These are phyloP conservation scores for Psilocybe cubensis DNA, from an alignment of 768 basidiomycete species.

Conservation along the genomic window DNA sequence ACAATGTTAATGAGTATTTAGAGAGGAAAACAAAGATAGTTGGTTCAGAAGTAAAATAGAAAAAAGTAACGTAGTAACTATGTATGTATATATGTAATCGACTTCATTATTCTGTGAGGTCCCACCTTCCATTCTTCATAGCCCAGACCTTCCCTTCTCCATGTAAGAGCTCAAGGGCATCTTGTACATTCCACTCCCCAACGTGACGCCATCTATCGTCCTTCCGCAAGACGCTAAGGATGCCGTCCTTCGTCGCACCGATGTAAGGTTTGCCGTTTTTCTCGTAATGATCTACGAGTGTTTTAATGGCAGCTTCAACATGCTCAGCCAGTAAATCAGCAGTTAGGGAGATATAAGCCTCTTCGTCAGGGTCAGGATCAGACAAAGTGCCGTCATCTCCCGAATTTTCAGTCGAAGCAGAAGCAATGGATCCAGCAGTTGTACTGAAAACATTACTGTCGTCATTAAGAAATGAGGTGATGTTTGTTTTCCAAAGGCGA, in stretches of 20 bases:
- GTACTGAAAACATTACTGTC: slow-evolving; percentile 36
- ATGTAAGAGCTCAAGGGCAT: slow-evolving; percentile 54
- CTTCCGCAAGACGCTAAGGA: slow-evolving; percentile 48
- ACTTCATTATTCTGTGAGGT: slow-evolving; percentile 33
- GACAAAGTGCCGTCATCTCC: slow-evolving; percentile 45
- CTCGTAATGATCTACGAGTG: slow-evolving; percentile 22
- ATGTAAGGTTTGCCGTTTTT: slow-evolving; percentile 24
- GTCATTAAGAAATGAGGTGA: slow-evolving; percentile 24
- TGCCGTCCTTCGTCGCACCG: slow-evolving; percentile 43
- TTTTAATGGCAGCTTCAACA: slow-evolving; percentile 49
- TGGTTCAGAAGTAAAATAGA: too few relatives aligned
- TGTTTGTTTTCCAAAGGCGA: slow-evolving; percentile 53
- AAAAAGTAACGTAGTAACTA: too few relatives aligned
- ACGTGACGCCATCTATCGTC: slow-evolving; percentile 72
- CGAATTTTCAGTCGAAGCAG: slow-evolving; percentile 14
- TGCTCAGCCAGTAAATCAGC: slow-evolving; percentile 48
- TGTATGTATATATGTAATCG: too few relatives aligned
- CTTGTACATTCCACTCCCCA: slow-evolving; percentile 66
- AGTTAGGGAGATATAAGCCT: slow-evolving; percentile 68
- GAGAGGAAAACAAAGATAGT: neutral
- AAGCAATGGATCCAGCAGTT: slow-evolving; percentile 12
- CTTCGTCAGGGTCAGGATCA: slow-evolving; percentile 62
- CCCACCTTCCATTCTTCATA: slow-evolving; percentile 42
- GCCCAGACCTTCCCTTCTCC: slow-evolving; percentile 40
- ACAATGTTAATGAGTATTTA: neutral